These are phyloP conservation scores for Phragmites australis DNA, from an alignment of 176 grass and related monocot species.

Conservation along the genomic window DNA sequence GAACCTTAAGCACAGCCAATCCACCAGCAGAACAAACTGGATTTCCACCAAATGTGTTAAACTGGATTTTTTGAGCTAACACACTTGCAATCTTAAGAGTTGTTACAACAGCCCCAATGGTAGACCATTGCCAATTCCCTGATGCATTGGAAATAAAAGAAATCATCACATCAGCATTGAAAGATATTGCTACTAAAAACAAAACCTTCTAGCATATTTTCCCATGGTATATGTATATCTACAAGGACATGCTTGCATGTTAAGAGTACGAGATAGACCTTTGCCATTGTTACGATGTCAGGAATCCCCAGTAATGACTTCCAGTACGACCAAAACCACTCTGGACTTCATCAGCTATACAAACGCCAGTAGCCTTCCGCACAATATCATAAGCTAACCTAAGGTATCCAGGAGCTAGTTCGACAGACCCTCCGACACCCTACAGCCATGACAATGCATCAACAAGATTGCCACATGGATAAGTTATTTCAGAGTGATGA, in stretches of 20 bases:
- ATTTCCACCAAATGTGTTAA: slow-evolving; percentile 96
- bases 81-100: slow-evolving; percentile 88
- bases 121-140: slow-evolving; percentile 97
- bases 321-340: slow-evolving; percentile 95
- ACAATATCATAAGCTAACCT: slow-evolving; percentile 84
- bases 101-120: slow-evolving; percentile 89
- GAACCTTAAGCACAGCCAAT: slow-evolving; percentile 81
- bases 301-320: slow-evolving; percentile 98
- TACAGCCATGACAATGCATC: slow-evolving; percentile 34
- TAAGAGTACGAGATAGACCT: slow-evolving; percentile 41
- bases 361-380: slow-evolving; percentile 80
- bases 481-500: neutral
- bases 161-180: neutral
- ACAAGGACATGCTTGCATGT: neutral
- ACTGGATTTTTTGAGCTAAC: slow-evolving; percentile 84
- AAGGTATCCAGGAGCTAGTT: slow-evolving; percentile 92
- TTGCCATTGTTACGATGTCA: slow-evolving; percentile 97
- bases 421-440: slow-evolving; percentile 89
- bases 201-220: neutral
- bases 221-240: neutral
- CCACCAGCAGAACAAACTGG: slow-evolving; percentile 97
- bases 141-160: slow-evolving; percentile 13
- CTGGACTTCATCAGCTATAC: slow-evolving; percentile 98
- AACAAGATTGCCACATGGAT: slow-evolving; percentile 12
- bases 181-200: neutral